These are phyloP conservation scores for Poterioochromonas sp. DNA, from an alignment of 352 stramenopile species.

Conservation along the genomic window DNA sequence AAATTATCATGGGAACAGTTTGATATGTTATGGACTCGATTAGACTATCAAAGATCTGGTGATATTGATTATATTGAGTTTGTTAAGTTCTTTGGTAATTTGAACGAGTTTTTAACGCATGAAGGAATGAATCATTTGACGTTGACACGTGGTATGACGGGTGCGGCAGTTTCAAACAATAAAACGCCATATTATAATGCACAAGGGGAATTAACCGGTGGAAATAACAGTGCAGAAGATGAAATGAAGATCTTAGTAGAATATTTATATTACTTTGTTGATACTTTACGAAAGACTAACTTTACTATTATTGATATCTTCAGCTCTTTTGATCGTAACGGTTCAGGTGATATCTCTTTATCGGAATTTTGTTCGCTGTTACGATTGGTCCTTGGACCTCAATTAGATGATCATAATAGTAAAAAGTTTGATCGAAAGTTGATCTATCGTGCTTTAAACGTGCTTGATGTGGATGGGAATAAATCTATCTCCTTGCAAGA, in stretches of 20 bases:
- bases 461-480: background rate
- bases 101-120: background rate
- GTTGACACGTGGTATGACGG: background rate
- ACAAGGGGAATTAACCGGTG: too few relatives aligned
- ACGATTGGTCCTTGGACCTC: background rate
- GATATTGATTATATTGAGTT: slow-evolving; percentile 23
- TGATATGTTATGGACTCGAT: slow-evolving; percentile 31
- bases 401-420: background rate
- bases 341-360: slow-evolving; percentile 15
- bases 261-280: background rate
- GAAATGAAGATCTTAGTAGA: background rate
- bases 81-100: slow-evolving; percentile 7
- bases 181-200: too few relatives aligned
- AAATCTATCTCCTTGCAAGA: background rate
- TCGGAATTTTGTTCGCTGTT: slow-evolving; percentile 8
- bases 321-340: slow-evolving; percentile 2
- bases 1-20: slow-evolving; percentile 36
- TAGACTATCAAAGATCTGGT: slow-evolving; percentile 17
- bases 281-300: background rate
- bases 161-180: too few relatives aligned
- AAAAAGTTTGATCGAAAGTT: background rate
- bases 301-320: slow-evolving; percentile 15
- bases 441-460: background rate
- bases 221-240: too few relatives aligned
- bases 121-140: background rate